phyloP scores from a whole-genome alignment of 1,139 yeast genomes.

The Lodderomyces oxycetoniae region DNA sequence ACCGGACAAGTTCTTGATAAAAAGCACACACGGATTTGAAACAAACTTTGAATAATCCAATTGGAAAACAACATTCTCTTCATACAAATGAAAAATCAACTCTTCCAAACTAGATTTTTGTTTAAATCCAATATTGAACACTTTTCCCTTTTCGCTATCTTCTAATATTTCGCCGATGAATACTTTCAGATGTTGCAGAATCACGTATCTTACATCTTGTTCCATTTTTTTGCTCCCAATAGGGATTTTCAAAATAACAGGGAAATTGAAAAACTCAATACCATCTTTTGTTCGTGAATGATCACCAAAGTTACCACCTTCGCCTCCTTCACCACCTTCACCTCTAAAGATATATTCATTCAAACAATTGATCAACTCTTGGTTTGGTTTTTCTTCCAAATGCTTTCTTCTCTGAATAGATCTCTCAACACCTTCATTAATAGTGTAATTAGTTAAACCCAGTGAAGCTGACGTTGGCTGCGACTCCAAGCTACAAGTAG shows the following conservation, averaged over 20 bases:
- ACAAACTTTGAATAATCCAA: conserved; percentile 39
- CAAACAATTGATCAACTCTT: conserved; percentile 10
- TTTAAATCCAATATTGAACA: conserved; percentile 7
- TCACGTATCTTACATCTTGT: conserved; percentile 4
- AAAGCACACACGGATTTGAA: conserved; percentile 63
- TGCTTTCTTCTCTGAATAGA: not conserved
- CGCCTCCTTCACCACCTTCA: conserved; percentile 5
- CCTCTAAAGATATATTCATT: conserved; percentile 11
- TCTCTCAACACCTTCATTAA: not conserved
- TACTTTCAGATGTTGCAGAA: conserved; percentile 1
- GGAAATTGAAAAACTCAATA: conserved; percentile 11
- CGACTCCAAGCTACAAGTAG: not conserved
- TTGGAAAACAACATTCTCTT: conserved; percentile 10
- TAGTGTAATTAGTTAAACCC: not conserved
- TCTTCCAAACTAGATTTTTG: conserved; percentile 12
- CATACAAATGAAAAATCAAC: conserved; percentile 10
- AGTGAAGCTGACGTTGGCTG: not conserved
- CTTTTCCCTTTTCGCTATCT: not conserved
- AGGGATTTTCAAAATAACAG: conserved; percentile 11
- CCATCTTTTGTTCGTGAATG: conserved; percentile 3
- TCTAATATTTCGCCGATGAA: not conserved
- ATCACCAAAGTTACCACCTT: conserved; percentile 1
- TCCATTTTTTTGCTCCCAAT: conserved; percentile 1
- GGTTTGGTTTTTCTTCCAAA: not conserved
- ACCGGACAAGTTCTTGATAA: conserved; percentile 44